Base-by-base conservation (phyloP, 1,284 basidiomycete species). In the Ustilago crameri region DNA sequence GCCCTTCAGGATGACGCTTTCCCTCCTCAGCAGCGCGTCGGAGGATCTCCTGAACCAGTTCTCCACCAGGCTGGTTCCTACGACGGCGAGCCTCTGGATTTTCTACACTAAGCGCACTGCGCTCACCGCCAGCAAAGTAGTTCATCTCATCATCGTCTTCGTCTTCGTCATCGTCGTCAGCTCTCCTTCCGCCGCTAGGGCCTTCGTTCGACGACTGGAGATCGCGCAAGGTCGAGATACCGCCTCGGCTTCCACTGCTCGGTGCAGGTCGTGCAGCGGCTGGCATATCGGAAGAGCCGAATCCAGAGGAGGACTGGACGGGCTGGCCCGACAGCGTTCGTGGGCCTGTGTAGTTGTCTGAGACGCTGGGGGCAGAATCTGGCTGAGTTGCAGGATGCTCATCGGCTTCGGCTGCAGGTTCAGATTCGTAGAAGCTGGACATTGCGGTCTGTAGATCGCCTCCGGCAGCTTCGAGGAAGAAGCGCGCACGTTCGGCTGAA, bases 61-160 rank as follows among this genome's bases (percentile, higher is more conserved):
- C 85, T 9, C 89, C 88, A 12, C 89, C 90, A 12, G 89, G 87
- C 9, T 86, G 74, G 20, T 82, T 84, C 17, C 74, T 79, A 23
- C 84, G 84, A 27, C 86, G 84, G 67, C 89, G 88, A 8, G 66
- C 74, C 50, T 84, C 82, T 3, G 95, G 95, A 80, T 94, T 93
- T 84, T 96, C 89, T 0, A 98, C 89, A 3, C 91, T 92, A 37
- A 98, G 87, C 0, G 94, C 95, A 84, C 94, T 97, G 26, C 76
- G 71, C 54, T 82, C 82, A 22, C 83, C 83, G 14, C 83, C 83
- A 12, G 83, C 71, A 60, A 71, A 84, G 41, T 82, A 68, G 51
- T 84, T 80, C 44, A 78, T 68, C 40, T 80, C 77, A 32, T 79
- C 78, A 27, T 73, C 78, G n/a, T 74, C 66, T 5, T 72, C 78